Conservation (phyloP, 148 eudicot genomes). For the Chenopodium quinoa region DNA sequence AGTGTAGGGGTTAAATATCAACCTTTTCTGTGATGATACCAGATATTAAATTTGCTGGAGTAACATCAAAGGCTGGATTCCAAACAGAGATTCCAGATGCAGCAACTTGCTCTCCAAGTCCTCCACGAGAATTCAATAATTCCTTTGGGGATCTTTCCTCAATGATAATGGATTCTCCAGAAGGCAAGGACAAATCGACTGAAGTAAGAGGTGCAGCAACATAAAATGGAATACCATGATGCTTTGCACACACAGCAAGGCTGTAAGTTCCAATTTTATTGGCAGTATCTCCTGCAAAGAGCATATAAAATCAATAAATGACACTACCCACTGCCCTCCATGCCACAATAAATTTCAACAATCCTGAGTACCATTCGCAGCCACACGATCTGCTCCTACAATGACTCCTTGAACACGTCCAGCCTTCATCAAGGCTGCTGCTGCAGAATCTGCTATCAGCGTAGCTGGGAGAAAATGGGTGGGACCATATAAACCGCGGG, state of each 20-base stretch:
- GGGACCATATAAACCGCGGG: too few relatives aligned
- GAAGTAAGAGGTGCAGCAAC: conserved; percentile 98
- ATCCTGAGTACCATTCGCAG: conserved; percentile 70
- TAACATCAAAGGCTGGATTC: conserved; percentile 99
- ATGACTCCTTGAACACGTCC: conserved; percentile 80
- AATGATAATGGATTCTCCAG: conserved; percentile 81
- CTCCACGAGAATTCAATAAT: conserved; percentile 68
- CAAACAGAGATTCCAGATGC: conserved; percentile 94
- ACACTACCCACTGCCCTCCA: neutral
- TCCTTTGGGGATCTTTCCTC: conserved; percentile 96
- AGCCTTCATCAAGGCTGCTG: conserved; percentile 87
- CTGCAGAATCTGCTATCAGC: conserved; percentile 94
- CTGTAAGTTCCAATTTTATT: conserved; percentile 96
- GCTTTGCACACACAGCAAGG: conserved; percentile 77
- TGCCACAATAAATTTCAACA: neutral
- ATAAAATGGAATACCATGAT: conserved; percentile 78
- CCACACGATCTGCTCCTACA: conserved; percentile 98
- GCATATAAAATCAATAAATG: neutral
- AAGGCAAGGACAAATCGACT: conserved; percentile 66
- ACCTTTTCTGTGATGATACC: conserved; percentile 94
- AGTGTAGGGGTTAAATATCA: conserved; percentile 10
- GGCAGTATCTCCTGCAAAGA: conserved; percentile 83
- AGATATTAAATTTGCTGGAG: conserved; percentile 71
- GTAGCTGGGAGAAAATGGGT: conserved; percentile 51
- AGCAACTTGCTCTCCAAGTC: conserved; percentile 93